Percentiles rank a stretch among this genome's conserved stretches.
These are phyloP conservation scores for Ascochyta lentis DNA, from an alignment of 2,329 filamentous ascomycete species.

Conservation along the genomic window DNA sequence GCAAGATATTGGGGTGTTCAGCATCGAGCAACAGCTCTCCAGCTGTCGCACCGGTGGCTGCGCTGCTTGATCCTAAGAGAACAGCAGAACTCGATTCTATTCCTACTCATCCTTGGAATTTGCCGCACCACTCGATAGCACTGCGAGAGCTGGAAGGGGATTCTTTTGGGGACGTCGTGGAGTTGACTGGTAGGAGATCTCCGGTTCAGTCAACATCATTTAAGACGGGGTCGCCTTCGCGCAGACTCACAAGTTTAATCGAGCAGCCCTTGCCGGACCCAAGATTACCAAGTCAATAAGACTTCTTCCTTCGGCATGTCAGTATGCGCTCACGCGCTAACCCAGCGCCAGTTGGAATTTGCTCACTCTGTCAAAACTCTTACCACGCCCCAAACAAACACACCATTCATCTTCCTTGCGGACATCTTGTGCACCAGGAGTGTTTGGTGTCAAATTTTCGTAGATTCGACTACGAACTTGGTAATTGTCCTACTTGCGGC, in stretches of 20 bases:
- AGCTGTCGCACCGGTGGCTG: not conserved
- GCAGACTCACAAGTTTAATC: not conserved
- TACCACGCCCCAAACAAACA: not conserved
- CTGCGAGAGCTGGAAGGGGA: not conserved
- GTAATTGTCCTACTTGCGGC: constrained; percentile 15
- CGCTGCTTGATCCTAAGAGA: not conserved
- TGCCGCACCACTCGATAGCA: not conserved
- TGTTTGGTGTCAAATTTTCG: constrained; percentile 13
- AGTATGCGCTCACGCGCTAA: not conserved
- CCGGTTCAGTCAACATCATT: not conserved
- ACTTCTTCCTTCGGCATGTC: not conserved
- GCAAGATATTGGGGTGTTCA: not conserved
- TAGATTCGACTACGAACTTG: constrained; percentile 1
- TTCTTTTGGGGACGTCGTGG: not conserved
- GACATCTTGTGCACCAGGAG: constrained; percentile 3
- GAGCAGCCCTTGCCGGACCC: not conserved
- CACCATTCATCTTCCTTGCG: constrained; percentile 1
- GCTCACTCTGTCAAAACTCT: constrained; percentile 7
- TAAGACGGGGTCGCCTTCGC: not conserved
- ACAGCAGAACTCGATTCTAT: not conserved
- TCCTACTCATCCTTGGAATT: not conserved
- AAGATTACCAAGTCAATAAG: not conserved
- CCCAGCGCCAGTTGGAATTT: constrained; percentile 5
- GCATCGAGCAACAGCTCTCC: not conserved
- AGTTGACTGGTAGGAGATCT: not conserved